Percentiles rank a stretch among this genome's conserved stretches.
Evolutionary conservation across 2,329 filamentous ascomycete species (phyloP).

Genomic region (Septoria petroselini): DNA sequence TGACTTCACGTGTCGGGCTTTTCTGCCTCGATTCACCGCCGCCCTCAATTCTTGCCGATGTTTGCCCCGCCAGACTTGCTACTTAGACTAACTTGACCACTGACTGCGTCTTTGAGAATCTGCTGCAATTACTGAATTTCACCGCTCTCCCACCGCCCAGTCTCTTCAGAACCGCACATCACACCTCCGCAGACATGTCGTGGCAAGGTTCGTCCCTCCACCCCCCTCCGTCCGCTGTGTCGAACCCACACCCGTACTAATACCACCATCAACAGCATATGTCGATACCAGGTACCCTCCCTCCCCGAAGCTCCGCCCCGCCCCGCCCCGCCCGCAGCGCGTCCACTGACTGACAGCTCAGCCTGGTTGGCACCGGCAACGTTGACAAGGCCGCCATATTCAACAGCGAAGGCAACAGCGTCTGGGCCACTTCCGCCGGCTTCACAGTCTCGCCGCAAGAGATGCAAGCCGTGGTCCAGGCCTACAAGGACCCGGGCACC

Average conservation of each 20-base stretch:
- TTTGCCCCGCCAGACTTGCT: too few species aligned
- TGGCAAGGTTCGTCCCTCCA: conserved; percentile 63
- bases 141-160: too few species aligned
- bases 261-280: conserved; percentile 50
- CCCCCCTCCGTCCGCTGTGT: conserved; percentile 14
- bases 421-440: conserved; percentile 68
- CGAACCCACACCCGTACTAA: neutral
- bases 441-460: conserved; percentile 68
- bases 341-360: conserved; percentile 42
- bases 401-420: conserved; percentile 73
- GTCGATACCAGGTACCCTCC: conserved; percentile 58
- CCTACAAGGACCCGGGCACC: conserved; percentile 52
- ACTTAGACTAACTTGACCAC: too few species aligned
- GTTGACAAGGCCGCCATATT: conserved; percentile 83
- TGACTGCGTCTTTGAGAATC: too few species aligned
- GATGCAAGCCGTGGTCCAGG: conserved; percentile 53
- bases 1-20: too few species aligned
- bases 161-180: too few species aligned
- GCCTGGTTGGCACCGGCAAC: conserved; percentile 75
- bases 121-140: too few species aligned
- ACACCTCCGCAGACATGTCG: conserved; percentile 52
- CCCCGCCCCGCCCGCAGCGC: conserved; percentile 4
- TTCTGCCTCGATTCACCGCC: too few species aligned
- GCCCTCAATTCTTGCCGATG: too few species aligned
- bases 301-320: neutral